Conservation (phyloP, 1,284 basidiomycete species). For the Rhodotorula mucilaginosa region DNA sequence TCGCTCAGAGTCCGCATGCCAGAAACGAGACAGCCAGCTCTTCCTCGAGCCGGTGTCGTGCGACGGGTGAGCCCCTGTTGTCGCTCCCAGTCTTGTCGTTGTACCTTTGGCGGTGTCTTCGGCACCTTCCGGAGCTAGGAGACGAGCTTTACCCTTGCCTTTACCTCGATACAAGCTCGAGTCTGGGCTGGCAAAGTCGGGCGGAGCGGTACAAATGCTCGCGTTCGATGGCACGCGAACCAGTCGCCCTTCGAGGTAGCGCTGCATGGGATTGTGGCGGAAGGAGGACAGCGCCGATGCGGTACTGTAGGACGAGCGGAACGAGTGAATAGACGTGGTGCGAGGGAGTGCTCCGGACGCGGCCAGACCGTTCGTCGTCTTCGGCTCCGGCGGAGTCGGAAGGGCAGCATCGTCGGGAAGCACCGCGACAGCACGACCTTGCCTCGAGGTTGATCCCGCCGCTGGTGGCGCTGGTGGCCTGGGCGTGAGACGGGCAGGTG, state of each 20-base stretch:
- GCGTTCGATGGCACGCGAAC: conserved; percentile 18
- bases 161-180: conserved; percentile 4
- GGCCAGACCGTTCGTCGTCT: no score
- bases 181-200: conserved; percentile 28
- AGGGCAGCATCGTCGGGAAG: no score
- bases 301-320: background rate
- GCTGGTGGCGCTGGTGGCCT: no score
- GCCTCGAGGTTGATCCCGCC: no score
- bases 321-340: no score
- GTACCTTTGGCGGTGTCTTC: background rate
- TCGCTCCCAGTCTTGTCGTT: background rate
- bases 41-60: background rate
- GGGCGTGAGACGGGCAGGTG: no score
- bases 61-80: background rate
- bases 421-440: no score
- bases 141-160: conserved; percentile 29
- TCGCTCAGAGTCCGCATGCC: background rate
- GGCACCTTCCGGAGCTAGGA: background rate
- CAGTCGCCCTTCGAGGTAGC: conserved; percentile 5
- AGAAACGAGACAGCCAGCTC: conserved; percentile 6
- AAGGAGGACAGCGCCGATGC: conserved; percentile 6
- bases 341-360: no score
- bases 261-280: conserved; percentile 18
- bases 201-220: conserved; percentile 33
- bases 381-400: no score